Evolutionary conservation across 805 yeast species (phyloP), one percentile per base, ranked within the genome.

Genomic region (Yamadazyma olivae): DNA sequence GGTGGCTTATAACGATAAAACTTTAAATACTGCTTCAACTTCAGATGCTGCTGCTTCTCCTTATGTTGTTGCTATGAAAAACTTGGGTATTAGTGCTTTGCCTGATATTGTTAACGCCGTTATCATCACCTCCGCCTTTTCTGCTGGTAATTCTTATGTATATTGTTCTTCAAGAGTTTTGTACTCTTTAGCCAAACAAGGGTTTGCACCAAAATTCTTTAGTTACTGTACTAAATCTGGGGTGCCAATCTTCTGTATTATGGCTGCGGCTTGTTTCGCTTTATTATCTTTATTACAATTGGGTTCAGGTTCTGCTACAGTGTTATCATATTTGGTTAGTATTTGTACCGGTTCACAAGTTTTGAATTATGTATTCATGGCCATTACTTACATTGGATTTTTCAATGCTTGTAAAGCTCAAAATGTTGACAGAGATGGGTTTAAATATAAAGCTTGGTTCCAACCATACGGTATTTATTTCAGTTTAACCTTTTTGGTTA

Each of bases 301-400:
- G 19, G 49, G 54, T 29, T 36, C 51, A 12, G 49, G 60, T 5
- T 53, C 65, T 15, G 44, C 54, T 7, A 61, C 53, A 18, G 74
- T 66, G 5, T 64, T 71, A 49, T 56, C 57, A 41, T 70, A 72
- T 57, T 67, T 71, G 53, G 69, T 70, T 38, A 69, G 61, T 40
- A 58, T 71, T 33, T 67, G 71, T 49, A 70, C 77, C 6, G 71
- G 71, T 35, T 59, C 71, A 17, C 76, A 72, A 42, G 50, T 71
- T 36, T 56, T 70, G 52, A 71, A 72, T 42, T 71, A 71, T 49
- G 69, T 67, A 5, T 59, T 67, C 46, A 70, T 71, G 69, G 49
- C 57, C 22, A 51, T 70, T 43, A 63, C 66, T 17, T 72, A 71
- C 51, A 51, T 59, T 29, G 58, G 64, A 14, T 71, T 71, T 56